Conservation (phyloP, 768 basidiomycete genomes). For the Phanerodontia chrysosporium region DNA sequence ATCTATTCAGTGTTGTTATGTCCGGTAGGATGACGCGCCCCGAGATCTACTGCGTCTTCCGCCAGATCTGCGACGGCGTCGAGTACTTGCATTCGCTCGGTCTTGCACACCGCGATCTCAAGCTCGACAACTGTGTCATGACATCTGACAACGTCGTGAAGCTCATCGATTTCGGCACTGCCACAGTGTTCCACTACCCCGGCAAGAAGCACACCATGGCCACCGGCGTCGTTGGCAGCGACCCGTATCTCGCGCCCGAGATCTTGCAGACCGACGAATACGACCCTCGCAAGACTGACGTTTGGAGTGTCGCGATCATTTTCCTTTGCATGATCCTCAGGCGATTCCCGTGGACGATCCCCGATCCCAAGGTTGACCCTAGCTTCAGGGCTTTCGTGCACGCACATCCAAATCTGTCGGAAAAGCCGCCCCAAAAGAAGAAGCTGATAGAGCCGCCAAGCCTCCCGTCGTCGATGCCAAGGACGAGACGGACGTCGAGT, state of each 20-base stretch:
- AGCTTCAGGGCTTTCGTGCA: conserved; percentile 89
- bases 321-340: conserved; percentile 99
- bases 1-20: conserved; percentile 99
- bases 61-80: conserved; percentile 97
- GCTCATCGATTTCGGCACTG: conserved; percentile 98
- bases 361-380: conserved; percentile 89
- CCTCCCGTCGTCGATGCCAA: conserved; percentile 3
- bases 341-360: conserved; percentile 98
- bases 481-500: conserved; percentile 2
- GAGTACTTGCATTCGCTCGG: conserved; percentile 98
- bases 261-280: conserved; percentile 78
- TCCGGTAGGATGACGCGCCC: conserved; percentile 97
- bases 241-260: conserved; percentile 98
- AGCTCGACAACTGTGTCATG: conserved; percentile 99
- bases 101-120: conserved; percentile 96
- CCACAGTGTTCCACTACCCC: conserved; percentile 99
- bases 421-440: conserved; percentile 24
- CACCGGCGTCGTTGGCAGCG: conserved; percentile 91
- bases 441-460: conserved; percentile 7
- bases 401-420: conserved; percentile 83
- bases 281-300: conserved; percentile 96
- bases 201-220: conserved; percentile 78
- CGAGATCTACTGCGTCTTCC: conserved; percentile 98
- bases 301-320: conserved; percentile 97
- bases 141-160: conserved; percentile 93